Conservation (phyloP, 2,329 filamentous ascomycete genomes). For the Nothophaeocryptopus gaeumannii region DNA sequence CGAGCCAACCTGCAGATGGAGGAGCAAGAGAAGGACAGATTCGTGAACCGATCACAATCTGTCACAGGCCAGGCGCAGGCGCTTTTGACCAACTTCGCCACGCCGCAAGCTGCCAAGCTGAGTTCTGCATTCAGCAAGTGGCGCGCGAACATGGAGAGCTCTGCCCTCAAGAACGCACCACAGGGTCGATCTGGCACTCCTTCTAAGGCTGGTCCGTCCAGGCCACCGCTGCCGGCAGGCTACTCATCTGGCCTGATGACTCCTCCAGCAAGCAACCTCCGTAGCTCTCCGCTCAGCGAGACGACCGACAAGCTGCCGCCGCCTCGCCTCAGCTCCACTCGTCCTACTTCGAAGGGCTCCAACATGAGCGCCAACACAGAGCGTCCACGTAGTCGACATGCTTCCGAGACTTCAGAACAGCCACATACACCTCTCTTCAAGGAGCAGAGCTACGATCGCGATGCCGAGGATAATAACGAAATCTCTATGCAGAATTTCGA, state of each 20-base stretch:
- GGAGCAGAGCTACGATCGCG: conserved; percentile 57
- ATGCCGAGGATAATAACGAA: conserved; percentile 53
- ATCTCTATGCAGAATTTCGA: conserved; percentile 45
- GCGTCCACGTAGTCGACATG: conserved; percentile 10
- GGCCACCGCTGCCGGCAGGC: conserved; percentile 50
- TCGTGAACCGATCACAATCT: conserved; percentile 43
- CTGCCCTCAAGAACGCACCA: conserved; percentile 44
- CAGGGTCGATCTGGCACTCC: conserved; percentile 45
- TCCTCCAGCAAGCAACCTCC: conserved; percentile 74
- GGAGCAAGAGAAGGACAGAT: conserved; percentile 87
- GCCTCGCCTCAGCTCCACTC: conserved; percentile 22
- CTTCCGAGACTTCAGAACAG: conserved; percentile 26
- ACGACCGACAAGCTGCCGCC: conserved; percentile 22
- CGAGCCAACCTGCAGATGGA: conserved; percentile 97
- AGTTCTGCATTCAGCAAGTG: conserved; percentile 98
- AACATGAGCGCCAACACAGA: conserved; percentile 9
- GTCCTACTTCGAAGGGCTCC: conserved; percentile 8
- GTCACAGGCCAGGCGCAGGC: conserved; percentile 61
- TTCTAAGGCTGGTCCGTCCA: conserved; percentile 40
- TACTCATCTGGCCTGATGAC: conserved; percentile 81
- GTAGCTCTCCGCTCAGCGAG: conserved; percentile 56
- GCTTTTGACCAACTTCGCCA: conserved; percentile 71
- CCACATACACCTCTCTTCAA: conserved; percentile 55
- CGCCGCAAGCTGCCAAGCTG: conserved; percentile 81
- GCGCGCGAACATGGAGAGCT: conserved; percentile 63